These are phyloP conservation scores for Myxozyma vanderwaltii DNA, from an alignment of 805 yeast species.

Conservation along the genomic window DNA sequence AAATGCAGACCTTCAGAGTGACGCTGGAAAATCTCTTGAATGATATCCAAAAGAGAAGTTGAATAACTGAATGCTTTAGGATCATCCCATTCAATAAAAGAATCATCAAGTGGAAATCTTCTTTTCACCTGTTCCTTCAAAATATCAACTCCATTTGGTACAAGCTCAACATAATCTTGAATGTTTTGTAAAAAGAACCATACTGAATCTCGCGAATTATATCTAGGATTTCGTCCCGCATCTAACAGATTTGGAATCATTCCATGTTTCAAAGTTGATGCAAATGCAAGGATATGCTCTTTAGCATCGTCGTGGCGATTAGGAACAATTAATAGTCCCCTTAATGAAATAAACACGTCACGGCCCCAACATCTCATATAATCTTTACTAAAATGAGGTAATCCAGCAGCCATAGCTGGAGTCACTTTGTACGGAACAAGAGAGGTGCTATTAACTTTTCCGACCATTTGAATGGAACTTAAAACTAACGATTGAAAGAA, in stretches of 20 bases:
- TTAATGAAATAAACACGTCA: constrained; percentile 83
- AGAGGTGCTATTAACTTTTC: constrained; percentile 70
- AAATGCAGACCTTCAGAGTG: constrained; percentile 87
- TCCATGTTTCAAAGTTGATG: constrained; percentile 90
- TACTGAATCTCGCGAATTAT: constrained; percentile 94
- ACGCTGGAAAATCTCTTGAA: constrained; percentile 79
- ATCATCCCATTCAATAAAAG: constrained; percentile 67
- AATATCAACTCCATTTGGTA: constrained; percentile 67
- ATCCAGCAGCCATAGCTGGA: constrained; percentile 90
- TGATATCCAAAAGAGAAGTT: constrained; percentile 69
- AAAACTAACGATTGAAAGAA: constrained; percentile 80
- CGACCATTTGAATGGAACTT: constrained; percentile 86
- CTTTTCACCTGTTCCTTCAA: constrained; percentile 73
- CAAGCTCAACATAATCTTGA: constrained; percentile 73
- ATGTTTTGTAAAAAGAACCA: constrained; percentile 92
- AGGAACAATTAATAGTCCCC: constrained; percentile 79
- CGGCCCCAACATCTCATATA: constrained; percentile 99
- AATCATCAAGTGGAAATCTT: constrained; percentile 87
- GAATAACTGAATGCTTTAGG: constrained; percentile 74
- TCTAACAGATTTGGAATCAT: constrained; percentile 90
- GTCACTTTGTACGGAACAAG: constrained; percentile 60
- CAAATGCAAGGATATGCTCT: constrained; percentile 80
- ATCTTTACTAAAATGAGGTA: constrained; percentile 88
- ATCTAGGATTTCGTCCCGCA: constrained; percentile 91
- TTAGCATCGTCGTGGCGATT: constrained; percentile 80